A percentile compares a stretch with the other conserved stretches of the same genome.
Evolutionary conservation across 1,139 yeast species (phyloP).

Genomic region (Saccharomyces pastorianus): DNA sequence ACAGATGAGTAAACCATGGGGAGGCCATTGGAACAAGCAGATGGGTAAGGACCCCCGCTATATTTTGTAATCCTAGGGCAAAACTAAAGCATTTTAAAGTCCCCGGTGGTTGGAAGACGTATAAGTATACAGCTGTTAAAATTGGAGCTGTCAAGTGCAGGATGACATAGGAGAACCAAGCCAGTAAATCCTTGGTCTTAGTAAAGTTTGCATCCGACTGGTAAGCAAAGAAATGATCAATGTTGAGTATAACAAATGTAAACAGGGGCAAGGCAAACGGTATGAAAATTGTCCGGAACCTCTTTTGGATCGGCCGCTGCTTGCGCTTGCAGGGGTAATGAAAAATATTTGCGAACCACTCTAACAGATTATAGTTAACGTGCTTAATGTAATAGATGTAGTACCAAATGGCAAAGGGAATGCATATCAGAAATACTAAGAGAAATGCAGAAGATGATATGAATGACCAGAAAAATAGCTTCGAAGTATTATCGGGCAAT

Average conservation of each 20-base stretch:
- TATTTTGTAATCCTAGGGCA: slow-evolving; percentile 52
- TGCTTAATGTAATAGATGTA: slow-evolving; percentile 19
- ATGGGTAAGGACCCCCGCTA: slow-evolving; percentile 53
- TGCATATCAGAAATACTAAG: neutral
- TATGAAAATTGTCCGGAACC: slow-evolving; percentile 12
- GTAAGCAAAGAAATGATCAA: slow-evolving; percentile 35
- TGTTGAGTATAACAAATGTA: slow-evolving; percentile 29
- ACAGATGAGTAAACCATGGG: slow-evolving; percentile 59
- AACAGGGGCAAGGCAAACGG: slow-evolving; percentile 24
- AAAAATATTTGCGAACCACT: slow-evolving; percentile 22
- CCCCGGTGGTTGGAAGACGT: slow-evolving; percentile 61
- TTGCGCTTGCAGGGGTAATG: slow-evolving; percentile 14
- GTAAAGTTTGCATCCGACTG: slow-evolving; percentile 29
- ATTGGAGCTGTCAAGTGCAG: slow-evolving; percentile 55
- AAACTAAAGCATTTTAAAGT: slow-evolving; percentile 44
- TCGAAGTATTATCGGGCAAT: slow-evolving; percentile 5
- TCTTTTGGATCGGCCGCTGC: slow-evolving; percentile 12
- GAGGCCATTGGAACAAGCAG: slow-evolving; percentile 58
- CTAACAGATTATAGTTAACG: slow-evolving; percentile 17
- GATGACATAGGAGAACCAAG: slow-evolving; percentile 56
- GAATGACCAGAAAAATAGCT: slow-evolving; percentile 2
- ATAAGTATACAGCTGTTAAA: slow-evolving; percentile 53
- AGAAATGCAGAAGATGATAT: slow-evolving; percentile 6
- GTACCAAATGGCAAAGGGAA: slow-evolving; percentile 23
- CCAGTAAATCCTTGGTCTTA: slow-evolving; percentile 42